Evolutionary conservation across 495 filamentous ascomycete genomes (phyloP), one percentile per base, ranked within the genome.

Genomic region (Podospora anserina): DNA sequence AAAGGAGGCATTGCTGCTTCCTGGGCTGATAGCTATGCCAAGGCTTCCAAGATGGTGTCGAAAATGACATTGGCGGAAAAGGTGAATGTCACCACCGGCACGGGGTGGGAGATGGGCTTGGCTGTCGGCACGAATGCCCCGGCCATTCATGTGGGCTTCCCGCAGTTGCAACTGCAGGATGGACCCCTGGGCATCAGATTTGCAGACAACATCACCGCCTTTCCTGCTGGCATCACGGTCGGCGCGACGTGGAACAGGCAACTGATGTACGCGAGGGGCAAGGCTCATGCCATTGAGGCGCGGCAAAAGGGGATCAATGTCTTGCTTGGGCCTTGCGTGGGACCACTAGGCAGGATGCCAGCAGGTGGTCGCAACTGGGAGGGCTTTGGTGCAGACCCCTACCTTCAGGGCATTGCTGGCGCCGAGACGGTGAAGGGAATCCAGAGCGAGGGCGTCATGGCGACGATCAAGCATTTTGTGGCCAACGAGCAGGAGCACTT

Each of bases 11-110:
- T 88, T 0, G 82, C 88, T 4, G 70, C 79, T 64, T 76, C 74
- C 39, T 99, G 95, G 95, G 84, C 86, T 20, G 87, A 89, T 55
- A 91, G 89, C 69, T 99, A 97, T 76, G 77, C 79, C 28, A 96
- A 96, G 76, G 95, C 95, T 0, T 87, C 89, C 57, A 83, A 82
- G 66, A 77, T 99, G 80, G 95, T 97, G 0, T 76, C 80, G 64
- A 84, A 85, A 75, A 97, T 99, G 94, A 92, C 87, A 11, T 78
- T 99, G 53, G 82, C 90, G 30, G 94, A 97, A 75, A 99, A 97
- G 77, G 91, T 99, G 65, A 97, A 97, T 77, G 83, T 97, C 70
- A 97, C 95, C 0, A 97, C 94, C 0, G 94, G 94, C 0, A 93
- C 88, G 0, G 94, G 95, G 7, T 97, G 94, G 94, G 81, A 85